Evolutionary conservation across 2,329 filamentous ascomycete species (phyloP).

Genomic region (Venturia pyrina): DNA sequence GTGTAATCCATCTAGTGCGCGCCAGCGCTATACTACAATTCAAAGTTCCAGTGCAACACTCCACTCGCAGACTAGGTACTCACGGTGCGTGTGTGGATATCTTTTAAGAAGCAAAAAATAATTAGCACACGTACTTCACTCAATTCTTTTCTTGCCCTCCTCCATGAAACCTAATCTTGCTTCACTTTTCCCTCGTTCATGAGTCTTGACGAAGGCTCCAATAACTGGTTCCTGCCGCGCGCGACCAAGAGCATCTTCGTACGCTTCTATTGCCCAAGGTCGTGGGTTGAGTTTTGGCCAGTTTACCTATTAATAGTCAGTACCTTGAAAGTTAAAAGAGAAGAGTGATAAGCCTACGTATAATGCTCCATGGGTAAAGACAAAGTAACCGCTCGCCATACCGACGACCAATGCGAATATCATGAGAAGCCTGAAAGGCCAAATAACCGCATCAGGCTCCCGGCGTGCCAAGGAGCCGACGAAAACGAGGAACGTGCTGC

Average conservation of each 20-base stretch:
- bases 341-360: conserved; percentile 57
- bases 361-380: conserved; percentile 76
- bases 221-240: conserved; percentile 75
- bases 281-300: conserved; percentile 95
- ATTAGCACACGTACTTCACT: conserved; percentile 38
- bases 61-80: neutral
- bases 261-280: conserved; percentile 76
- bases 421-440: conserved; percentile 74
- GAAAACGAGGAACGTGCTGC: conserved; percentile 74
- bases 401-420: conserved; percentile 65
- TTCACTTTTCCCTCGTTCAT: conserved; percentile 77
- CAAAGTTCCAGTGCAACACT: neutral
- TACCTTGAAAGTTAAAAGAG: neutral
- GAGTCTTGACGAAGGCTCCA: conserved; percentile 58
- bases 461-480: conserved; percentile 64
- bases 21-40: neutral
- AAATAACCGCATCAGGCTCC: conserved; percentile 61
- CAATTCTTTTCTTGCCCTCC: conserved; percentile 97
- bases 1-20: neutral
- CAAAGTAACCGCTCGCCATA: conserved; percentile 64
- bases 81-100: neutral
- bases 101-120: neutral
- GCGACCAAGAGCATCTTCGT: conserved; percentile 74
- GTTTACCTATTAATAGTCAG: conserved; percentile 57
- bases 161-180: conserved; percentile 76